Base-by-base conservation (phyloP, 2,329 filamentous ascomycete genomes). In the Colletotrichum tropicicola region DNA sequence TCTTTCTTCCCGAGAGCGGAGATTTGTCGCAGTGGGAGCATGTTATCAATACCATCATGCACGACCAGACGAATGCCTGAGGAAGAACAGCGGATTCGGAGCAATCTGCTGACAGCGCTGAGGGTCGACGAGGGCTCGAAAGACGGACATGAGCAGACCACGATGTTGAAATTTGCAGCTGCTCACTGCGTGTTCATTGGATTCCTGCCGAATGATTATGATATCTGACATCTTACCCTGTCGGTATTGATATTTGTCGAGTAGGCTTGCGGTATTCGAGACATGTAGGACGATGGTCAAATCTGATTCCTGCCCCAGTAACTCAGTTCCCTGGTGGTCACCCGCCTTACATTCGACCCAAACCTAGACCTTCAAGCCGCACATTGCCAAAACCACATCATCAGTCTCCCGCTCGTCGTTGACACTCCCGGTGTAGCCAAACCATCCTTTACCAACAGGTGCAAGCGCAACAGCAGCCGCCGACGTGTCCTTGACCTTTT, bases 1-100 rank as follows among this genome's bases (percentile, higher is more conserved):
- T 61, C 49, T 65, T 65, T 28, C 28, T 65, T 1, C 61, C 61
- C 0, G 61, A 65, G 28, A 65, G 17, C 21, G 61, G 61, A 3
- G 43, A 61, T 23, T 17, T 65, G 23, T 65, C 49, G 1, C 61
- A 65, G 5, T 65, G 61, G 61, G 61, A 65, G 6, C 61, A 65
- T 45, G 61, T 65, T 3, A 53, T 61, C 8, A 61, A 65, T 28
- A 61, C 49, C 12, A 54, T 61, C 27, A 65, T 65, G 61, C 49
- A 65, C 37, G 57, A 65, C 23, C 57, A 65, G 27, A 49, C 49
- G 3, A 54, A 27, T 10, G 12, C 32, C 1, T 61, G 27, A 21
- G 17, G 13, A 15, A 19, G 4, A 19, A 23, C 39, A 7, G 17
- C n/a, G n/a, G n/a, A n/a, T n/a, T n/a, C n/a, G n/a, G n/a, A n/a